Base-by-base conservation (phyloP, 768 basidiomycete genomes). In the Candolleomyces efflorescens region DNA sequence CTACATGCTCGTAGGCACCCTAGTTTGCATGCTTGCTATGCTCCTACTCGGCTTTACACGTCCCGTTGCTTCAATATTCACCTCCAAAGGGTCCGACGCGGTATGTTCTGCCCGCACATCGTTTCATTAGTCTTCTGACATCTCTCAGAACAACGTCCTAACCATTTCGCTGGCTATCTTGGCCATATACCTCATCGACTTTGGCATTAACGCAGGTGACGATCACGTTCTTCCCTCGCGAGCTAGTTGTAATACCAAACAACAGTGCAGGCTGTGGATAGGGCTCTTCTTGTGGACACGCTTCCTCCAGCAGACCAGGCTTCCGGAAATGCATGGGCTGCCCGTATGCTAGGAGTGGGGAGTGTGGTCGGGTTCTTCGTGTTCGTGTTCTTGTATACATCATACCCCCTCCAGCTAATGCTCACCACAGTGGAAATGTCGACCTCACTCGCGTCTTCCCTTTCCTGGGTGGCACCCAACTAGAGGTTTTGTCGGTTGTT, bases 261-360 rank as follows among this genome's bases (percentile, higher is more conserved):
- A 17, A 23, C 54, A 88, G 93, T 95, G 2, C 89, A 90, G 76
- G 92, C 94, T 0, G 84, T 93, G 18, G 93, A 97, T 68, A 89
- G 95, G 49, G 92, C 94, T 0, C 80, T 97, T 10, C 76, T 98
- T 7, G 92, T 98, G 0, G 95, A 98, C 67, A 89, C 82, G 0
- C 70, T 96, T 3, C 87, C 93, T 0, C 74, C 89, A 0, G 68
- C 80, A 1, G 76, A 83, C 23, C 95, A 98, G 69, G 85, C 94
- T 5, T 75, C 81, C 9, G 94, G 90, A 0, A 97, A 95, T 67
- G 95, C 95, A 0, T 98, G 95, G 95, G 95, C 93, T 0, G 92
- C 91, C 0, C 77, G 89, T n/a, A 95, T 97, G 92, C 74, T 90
- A 46, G 92, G 91, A 1, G 65, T 94, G 24, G 95, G 95, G 11